Conservation (phyloP, 2,329 filamentous ascomycete genomes). For the Penicillium sp. region DNA sequence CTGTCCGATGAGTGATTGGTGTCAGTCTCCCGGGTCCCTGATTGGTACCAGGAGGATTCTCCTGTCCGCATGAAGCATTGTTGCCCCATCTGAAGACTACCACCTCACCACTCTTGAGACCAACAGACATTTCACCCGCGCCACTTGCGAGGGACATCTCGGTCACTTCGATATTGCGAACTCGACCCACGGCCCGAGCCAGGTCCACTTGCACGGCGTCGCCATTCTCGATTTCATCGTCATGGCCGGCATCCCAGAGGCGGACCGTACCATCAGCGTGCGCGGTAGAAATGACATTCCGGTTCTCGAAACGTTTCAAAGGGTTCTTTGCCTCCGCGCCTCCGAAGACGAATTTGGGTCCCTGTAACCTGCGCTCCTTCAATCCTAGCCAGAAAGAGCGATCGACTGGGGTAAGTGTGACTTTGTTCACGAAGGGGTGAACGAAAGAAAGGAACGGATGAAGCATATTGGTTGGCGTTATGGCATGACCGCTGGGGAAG, state of each 20-base stretch:
- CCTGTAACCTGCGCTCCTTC: conserved; percentile 77
- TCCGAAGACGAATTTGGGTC: conserved; percentile 74
- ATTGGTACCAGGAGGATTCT: conserved; percentile 53
- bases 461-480: conserved; percentile 88
- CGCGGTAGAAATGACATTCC: conserved; percentile 80
- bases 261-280: conserved; percentile 91
- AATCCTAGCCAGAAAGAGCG: conserved; percentile 84
- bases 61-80: conserved; percentile 70
- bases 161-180: conserved; percentile 71
- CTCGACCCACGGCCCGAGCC: conserved; percentile 75
- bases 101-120: conserved; percentile 78
- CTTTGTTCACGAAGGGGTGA: conserved; percentile 79
- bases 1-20: conserved; percentile 70
- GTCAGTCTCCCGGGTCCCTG: conserved; percentile 68
- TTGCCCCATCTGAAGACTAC: conserved; percentile 84
- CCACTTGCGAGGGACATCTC: conserved; percentile 75
- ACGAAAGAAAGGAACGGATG: conserved; percentile 84
- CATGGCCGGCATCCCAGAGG: conserved; percentile 88
- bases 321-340: conserved; percentile 70
- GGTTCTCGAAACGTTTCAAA: conserved; percentile 73
- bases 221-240: conserved; percentile 88
- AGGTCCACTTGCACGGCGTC: conserved; percentile 81
- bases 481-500: conserved; percentile 88
- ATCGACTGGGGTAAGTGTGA: conserved; percentile 70
- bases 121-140: conserved; percentile 81